Conservation (phyloP, 768 basidiomycete genomes). For the Auriculariales sp. region DNA sequence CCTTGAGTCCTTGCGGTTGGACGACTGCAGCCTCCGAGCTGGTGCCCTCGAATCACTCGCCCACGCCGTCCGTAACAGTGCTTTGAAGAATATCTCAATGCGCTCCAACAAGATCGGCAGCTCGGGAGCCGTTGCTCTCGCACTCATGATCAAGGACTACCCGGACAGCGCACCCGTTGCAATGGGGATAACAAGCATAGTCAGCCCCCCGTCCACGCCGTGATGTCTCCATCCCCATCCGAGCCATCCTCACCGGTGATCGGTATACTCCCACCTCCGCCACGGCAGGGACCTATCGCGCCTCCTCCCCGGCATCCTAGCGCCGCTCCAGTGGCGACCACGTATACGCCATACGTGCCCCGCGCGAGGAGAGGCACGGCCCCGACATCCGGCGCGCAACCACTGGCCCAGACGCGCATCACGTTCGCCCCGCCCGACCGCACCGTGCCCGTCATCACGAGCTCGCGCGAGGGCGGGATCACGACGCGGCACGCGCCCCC, state of each 20-base stretch:
- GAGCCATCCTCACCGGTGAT: slow-evolving; percentile 46
- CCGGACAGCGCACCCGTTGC: slow-evolving; percentile 49
- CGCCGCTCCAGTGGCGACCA: slow-evolving; percentile 40
- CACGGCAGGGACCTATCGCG: slow-evolving; percentile 25
- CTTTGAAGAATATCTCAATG: slow-evolving; percentile 77
- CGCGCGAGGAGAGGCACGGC: slow-evolving; percentile 35
- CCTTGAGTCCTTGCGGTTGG: slow-evolving; percentile 69
- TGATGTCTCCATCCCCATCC: slow-evolving; percentile 33
- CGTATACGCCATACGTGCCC: slow-evolving; percentile 75
- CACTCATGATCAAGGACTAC: slow-evolving; percentile 94
- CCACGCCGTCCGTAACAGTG: slow-evolving; percentile 69
- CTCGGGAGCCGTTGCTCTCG: slow-evolving; percentile 79
- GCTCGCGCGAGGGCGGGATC: slow-evolving; percentile 32
- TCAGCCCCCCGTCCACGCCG: slow-evolving; percentile 20
- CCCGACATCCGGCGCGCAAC: background rate
- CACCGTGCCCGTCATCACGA: slow-evolving; percentile 52
- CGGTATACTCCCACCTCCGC: slow-evolving; percentile 12
- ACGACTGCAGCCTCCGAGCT: slow-evolving; percentile 69
- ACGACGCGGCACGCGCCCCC: slow-evolving; percentile 27
- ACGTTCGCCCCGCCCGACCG: slow-evolving; percentile 1
- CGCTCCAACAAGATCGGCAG: slow-evolving; percentile 77
- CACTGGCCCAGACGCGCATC: slow-evolving; percentile 1
- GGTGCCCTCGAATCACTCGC: slow-evolving; percentile 68
- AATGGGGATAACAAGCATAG: slow-evolving; percentile 32
- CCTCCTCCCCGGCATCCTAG: slow-evolving; percentile 39